phyloP scores from a whole-genome alignment of 2,329 filamentous ascomycete species.

The Fusarium guadeloupense region DNA sequence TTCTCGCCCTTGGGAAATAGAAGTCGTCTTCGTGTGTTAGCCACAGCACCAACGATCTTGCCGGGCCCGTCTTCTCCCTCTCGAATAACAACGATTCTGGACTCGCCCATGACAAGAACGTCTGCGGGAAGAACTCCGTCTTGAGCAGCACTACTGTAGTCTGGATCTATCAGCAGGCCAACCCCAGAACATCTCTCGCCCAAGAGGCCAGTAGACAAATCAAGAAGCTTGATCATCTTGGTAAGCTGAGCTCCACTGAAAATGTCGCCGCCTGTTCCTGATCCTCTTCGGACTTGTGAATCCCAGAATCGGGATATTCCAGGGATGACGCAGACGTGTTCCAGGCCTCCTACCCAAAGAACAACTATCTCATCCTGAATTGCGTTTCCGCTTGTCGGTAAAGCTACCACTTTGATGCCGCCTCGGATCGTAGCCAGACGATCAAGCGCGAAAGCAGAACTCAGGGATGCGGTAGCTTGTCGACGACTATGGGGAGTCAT shows the following conservation, averaged over 20 bases:
- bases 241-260: slow-evolving; percentile 65
- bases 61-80: slow-evolving; percentile 61
- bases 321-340: slow-evolving; percentile 67
- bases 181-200: slow-evolving; percentile 67
- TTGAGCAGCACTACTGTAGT: slow-evolving; percentile 28
- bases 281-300: slow-evolving; percentile 62
- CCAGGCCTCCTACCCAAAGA: slow-evolving; percentile 65
- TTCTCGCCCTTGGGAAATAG: slow-evolving; percentile 53
- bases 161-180: slow-evolving; percentile 54
- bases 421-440: slow-evolving; percentile 62
- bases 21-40: slow-evolving; percentile 47
- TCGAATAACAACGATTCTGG: slow-evolving; percentile 63
- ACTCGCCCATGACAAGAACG: slow-evolving; percentile 64
- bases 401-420: slow-evolving; percentile 60
- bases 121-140: slow-evolving; percentile 61
- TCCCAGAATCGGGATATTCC: slow-evolving; percentile 67
- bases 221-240: slow-evolving; percentile 64
- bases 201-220: slow-evolving; percentile 62
- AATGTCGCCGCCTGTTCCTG: slow-evolving; percentile 61
- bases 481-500: slow-evolving; percentile 71
- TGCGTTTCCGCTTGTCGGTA: slow-evolving; percentile 55
- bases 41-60: slow-evolving; percentile 53
- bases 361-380: slow-evolving; percentile 63
- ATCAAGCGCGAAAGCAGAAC: slow-evolving; percentile 57
- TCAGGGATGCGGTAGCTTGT: slow-evolving; percentile 59